Conservation (phyloP, 1,284 basidiomycete genomes). For the Malassezia cuniculi region DNA sequence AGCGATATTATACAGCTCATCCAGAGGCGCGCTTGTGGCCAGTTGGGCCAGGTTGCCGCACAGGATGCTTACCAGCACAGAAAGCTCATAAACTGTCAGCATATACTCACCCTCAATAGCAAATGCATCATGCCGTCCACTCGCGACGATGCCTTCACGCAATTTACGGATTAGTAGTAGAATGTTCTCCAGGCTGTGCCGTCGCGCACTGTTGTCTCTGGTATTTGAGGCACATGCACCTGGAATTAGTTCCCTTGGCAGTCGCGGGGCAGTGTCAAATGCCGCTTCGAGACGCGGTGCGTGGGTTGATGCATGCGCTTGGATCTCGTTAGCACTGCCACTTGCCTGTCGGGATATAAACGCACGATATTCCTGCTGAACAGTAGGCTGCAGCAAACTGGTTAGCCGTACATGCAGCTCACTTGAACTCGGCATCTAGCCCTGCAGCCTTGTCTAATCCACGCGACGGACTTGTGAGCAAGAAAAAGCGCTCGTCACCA, state of each 20-base stretch:
- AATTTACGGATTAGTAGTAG: slow-evolving; percentile 7
- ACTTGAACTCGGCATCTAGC: background rate
- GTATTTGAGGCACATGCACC: no score
- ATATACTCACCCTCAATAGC: slow-evolving; percentile 4
- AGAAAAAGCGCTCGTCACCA: background rate
- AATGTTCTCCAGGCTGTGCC: slow-evolving; percentile 1
- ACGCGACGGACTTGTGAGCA: slow-evolving; percentile 8
- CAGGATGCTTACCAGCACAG: slow-evolving; percentile 6
- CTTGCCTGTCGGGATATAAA: slow-evolving; percentile 5
- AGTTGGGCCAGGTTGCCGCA: slow-evolving; percentile 3
- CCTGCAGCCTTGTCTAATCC: slow-evolving; percentile 1
- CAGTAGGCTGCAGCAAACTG: slow-evolving; percentile 1
- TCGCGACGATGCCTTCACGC: slow-evolving; percentile 11
- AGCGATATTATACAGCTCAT: no score
- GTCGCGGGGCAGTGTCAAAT: no score
- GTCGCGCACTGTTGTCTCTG: no score
- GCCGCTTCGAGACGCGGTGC: no score
- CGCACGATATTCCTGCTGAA: slow-evolving; percentile 5
- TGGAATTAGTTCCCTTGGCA: no score
- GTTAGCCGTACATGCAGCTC: background rate
- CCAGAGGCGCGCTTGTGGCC: background rate
- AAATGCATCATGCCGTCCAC: slow-evolving; percentile 2
- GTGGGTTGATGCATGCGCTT: background rate
- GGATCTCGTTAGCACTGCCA: background rate
- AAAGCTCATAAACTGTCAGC: slow-evolving; percentile 5